Base-by-base conservation (phyloP, 768 basidiomycete species). In the Trichaptum fuscoviolaceum region DNA sequence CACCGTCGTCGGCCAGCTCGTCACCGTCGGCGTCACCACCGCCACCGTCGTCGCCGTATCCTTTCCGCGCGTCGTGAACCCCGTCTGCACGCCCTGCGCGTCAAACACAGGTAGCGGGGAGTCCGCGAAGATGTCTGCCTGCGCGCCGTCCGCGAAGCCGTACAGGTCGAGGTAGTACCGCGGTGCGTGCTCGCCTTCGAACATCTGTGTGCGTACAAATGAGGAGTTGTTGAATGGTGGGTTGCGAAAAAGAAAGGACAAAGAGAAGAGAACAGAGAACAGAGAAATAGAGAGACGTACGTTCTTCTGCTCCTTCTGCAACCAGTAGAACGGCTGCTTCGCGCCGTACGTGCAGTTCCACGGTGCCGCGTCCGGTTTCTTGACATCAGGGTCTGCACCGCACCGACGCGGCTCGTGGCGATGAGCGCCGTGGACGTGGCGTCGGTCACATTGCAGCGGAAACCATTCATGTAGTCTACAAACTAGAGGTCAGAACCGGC, bases 391-490 rank as follows among this genome's bases (percentile, higher is more conserved):
- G 67, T 92, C 88, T 7, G 81, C 79, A 0, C 87, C 88, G 67
- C 90, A 92, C 35, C 89, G 18, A 90, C 74, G 67, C 87, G 79
- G 35, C 89, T 75, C 18, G 80, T 78, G 0, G 87, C 87, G 17
- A 89, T 77, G 0, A 82, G 73, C 1, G 83, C 81, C 30, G 69
- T 80, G 2, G 86, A 86, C 0, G 82, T 84, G 2, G 85, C 78
- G 35, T 77, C 77, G 0, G 84, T 85, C 62, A 90, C 73, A 66
- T 84, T 83, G 76, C 90, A 91, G 67, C 83, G 82, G 81, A 90
- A 91, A 4, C 86, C 88, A 64, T 86, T 91, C 89, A 90, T 90
- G 75, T 89, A 91, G 71, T 85, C 86, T 87, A 63, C 67, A n/a
- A n/a, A n/a, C n/a, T n/a, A n/a, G 61, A 0, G 26, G 35, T 7